Evolutionary conservation across 1,284 basidiomycete genomes (phyloP), one percentile per base, ranked within the genome.

Genomic region (Marasmius sp.): DNA sequence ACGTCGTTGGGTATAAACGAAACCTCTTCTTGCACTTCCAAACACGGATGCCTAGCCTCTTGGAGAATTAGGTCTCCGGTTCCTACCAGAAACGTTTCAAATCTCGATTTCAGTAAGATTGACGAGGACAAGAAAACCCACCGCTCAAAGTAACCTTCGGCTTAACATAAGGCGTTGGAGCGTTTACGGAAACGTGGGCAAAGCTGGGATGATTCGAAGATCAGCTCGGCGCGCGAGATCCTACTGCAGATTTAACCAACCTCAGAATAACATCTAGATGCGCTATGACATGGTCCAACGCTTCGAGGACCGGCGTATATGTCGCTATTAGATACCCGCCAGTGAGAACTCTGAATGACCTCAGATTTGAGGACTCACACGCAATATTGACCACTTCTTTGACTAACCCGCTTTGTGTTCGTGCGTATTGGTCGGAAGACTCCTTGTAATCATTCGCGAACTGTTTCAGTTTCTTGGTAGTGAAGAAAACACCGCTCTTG

Each of bases 1-100:
- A 94, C 86, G 71, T 99, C 94, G 72, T 99, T 99, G 0, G 97
- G 85, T 64, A 99, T 99, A 73, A 99, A 99, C 69, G 84, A 90
- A 58, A 99, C 83, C 52, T 97, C 97, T 59, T 98, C 96, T 74
- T 98, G 95, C 4, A 97, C 92, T 74, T 99, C 97, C 9, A 99
- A 81, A 68, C 97, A 98, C 6, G 97, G 97, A 77, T 99, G 97
- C 36, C 97, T 84, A 12, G 95, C 94, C 50, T 94, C 92, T 63
- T 82, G 85, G 22, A 97, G 79, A 47, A 93, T 73, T 11, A 97
- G 79, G 69, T 87, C 87, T 0, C 94, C 94, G 6, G 84, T 79
- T n/a, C 92, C 93, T 92, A 20, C 14, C 60, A 43, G 11, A 45
- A 57, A 54, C 14, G 20, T 58, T 6, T 57, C 38, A 37, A 37